Conservation (phyloP, 441 rosid species). For the Corymbia calophylla region DNA sequence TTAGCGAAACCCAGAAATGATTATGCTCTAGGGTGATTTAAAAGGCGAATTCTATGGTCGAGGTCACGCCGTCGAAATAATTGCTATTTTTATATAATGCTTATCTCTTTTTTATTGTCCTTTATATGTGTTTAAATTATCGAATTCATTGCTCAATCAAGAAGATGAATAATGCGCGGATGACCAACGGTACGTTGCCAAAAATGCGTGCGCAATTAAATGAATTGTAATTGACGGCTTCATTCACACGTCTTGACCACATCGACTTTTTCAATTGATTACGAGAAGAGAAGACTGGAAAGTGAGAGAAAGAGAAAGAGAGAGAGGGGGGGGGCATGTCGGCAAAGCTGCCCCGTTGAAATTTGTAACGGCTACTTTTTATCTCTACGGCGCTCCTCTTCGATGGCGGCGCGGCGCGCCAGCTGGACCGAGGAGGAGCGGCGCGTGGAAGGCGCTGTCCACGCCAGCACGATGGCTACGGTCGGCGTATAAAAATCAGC, state of each 20-base stretch:
- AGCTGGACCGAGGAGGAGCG: neutral
- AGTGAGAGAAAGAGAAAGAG: neutral
- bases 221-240: neutral
- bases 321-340: neutral
- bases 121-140: fast-evolving
- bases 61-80: fast-evolving
- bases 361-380: neutral
- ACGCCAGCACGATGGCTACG: neutral
- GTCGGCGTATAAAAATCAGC: neutral
- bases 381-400: neutral
- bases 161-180: neutral
- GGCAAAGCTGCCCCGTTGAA: neutral
- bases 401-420: neutral
- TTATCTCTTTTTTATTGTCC: fast-evolving
- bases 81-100: fast-evolving
- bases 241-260: neutral
- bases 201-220: neutral
- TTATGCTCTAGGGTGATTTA: fast-evolving
- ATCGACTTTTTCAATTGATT: neutral
- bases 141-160: neutral
- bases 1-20: neutral
- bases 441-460: neutral
- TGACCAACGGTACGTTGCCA: neutral
- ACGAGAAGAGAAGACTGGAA: neutral
- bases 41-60: neutral